Evolutionary conservation across 1,139 yeast genomes (phyloP).

Genomic region (Nadsonia commutata): DNA sequence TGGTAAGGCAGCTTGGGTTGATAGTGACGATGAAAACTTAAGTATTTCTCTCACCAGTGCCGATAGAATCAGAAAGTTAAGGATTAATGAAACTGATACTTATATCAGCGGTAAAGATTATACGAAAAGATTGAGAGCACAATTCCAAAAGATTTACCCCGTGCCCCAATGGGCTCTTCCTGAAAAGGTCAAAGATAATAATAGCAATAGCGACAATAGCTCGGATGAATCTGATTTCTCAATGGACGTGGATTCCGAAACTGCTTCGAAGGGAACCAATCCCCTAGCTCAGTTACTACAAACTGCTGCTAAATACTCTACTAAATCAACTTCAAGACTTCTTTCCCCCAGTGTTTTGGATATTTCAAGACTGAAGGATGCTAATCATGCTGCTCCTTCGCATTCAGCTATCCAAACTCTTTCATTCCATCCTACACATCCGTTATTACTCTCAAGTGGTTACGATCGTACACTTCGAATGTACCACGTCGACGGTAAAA

Average conservation of each 20-base stretch:
- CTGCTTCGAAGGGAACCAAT: conserved; percentile 23
- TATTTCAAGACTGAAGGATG: conserved; percentile 72
- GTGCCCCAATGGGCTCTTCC: conserved; percentile 69
- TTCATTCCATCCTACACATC: conserved; percentile 74
- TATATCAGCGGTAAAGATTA: conserved; percentile 52
- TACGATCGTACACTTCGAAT: conserved; percentile 78
- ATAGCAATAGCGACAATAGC: conserved; percentile 12
- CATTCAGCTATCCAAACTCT: conserved; percentile 71
- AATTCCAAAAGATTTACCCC: conserved; percentile 78
- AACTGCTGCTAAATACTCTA: conserved; percentile 41
- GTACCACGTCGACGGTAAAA: conserved; percentile 84
- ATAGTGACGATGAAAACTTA: conserved; percentile 77
- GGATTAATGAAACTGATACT: conserved; percentile 48
- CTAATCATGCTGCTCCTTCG: conserved; percentile 54
- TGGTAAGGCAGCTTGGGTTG: conserved; percentile 63
- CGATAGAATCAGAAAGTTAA: conserved; percentile 56
- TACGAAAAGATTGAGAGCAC: conserved; percentile 57
- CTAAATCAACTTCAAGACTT: conserved; percentile 35
- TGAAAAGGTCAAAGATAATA: conserved; percentile 11
- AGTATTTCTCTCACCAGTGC: conserved; percentile 44
- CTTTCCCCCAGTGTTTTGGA: conserved; percentile 61
- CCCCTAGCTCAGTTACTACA: conserved; percentile 44
- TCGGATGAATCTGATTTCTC: conserved; percentile 21
- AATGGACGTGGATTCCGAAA: conserved; percentile 23
- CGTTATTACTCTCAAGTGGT: conserved; percentile 79